Base-by-base conservation (phyloP, 352 stramenopile species). In the Pythium chondricola region DNA sequence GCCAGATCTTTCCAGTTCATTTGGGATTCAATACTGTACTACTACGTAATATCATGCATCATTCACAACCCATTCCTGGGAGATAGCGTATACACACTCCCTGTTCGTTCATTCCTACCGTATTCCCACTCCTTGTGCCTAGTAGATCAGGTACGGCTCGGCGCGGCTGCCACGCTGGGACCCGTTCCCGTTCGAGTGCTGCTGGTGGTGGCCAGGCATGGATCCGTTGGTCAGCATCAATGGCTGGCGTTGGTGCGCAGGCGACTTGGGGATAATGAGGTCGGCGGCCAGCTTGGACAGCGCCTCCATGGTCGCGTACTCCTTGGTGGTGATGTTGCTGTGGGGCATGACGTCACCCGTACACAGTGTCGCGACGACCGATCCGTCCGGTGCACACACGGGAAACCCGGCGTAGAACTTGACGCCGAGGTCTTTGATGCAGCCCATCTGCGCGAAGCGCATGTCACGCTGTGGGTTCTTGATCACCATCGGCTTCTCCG, bases 281-380 rank as follows among this genome's bases (percentile, higher is more conserved):
- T 83, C 69, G 4, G 64, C 65, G 2, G 71, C 71, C 21, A 85
- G 58, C 40, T 82, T 71, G 27, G 58, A 56, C 16, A 85, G 64
- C 50, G 62, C 59, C 32, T 85, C 61, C 76, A 85, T 88, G n/a
- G 76, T 88, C 17, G 76, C 71, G 48, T 85, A 88, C 49, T 88
- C 71, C 50, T 80, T 80, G 30, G 69, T 80, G 11, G 71, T 71
- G 51, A 88, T 78, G 52, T 78, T 73, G 48, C 73, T 61, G 51
- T 84, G 71, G 6, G 76, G 57, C 11, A 55, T 42, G 2, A 52
- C 48, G 37, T 85, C 74, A 6, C 61, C 58, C 9, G 69, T 45
- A 31, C 71, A 80, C 16, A 85, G 41, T 13, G 64, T 71, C 4
- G 67, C 71, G 5, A 83, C 56, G 6, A 84, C 70, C 3, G 66